phyloP scores from a whole-genome alignment of 495 filamentous ascomycete species.

The Tuber umbilicatum region DNA sequence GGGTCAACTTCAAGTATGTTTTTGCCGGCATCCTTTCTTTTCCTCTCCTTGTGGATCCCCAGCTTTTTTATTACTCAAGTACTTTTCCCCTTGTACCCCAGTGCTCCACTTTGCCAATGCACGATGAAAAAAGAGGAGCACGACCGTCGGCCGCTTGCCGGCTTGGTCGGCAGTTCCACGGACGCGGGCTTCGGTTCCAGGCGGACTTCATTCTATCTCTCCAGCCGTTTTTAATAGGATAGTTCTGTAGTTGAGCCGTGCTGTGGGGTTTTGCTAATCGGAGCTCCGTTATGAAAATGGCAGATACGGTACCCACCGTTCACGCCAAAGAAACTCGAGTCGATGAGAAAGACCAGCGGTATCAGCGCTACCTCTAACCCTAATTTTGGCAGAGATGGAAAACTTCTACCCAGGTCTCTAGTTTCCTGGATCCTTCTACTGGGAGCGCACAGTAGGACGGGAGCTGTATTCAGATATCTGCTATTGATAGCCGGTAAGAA shows the following conservation, averaged over 20 bases:
- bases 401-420: slow-evolving; percentile 6
- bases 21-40: background rate
- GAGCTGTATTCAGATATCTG: slow-evolving; percentile 22
- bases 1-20: slow-evolving; percentile 19
- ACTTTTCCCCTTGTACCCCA: background rate
- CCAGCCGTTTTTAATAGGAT: background rate
- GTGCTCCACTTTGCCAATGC: background rate
- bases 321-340: slow-evolving; percentile 15
- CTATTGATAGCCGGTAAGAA: slow-evolving; percentile 19
- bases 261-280: background rate
- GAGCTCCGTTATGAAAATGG: background rate
- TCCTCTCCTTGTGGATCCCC: background rate
- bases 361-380: slow-evolving; percentile 12
- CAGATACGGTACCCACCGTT: slow-evolving; percentile 36
- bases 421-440: slow-evolving; percentile 21
- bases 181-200: background rate
- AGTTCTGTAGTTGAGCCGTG: background rate
- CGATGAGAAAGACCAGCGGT: slow-evolving; percentile 5
- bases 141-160: background rate
- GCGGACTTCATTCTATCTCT: background rate
- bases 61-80: no score
- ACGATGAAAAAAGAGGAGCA: slow-evolving; percentile 3
- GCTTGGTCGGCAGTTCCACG: background rate
- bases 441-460: slow-evolving; percentile 12
- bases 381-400: slow-evolving; percentile 26